These are phyloP conservation scores for Penicillium odoratum DNA, from an alignment of 495 filamentous ascomycete genomes.

Conservation along the genomic window DNA sequence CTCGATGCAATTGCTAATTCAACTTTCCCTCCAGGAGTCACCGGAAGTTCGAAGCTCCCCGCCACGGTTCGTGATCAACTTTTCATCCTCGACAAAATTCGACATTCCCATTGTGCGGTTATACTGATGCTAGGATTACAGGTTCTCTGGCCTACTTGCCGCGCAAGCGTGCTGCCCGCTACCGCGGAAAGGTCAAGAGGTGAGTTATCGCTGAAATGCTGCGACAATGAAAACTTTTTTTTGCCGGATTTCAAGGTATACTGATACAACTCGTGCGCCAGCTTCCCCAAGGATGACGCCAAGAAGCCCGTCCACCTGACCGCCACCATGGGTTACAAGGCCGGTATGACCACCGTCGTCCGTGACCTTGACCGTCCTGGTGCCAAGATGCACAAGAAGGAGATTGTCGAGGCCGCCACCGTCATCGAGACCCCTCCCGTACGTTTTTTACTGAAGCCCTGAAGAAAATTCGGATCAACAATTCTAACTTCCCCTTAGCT, in stretches of 20 bases:
- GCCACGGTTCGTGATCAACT: constrained; percentile 70
- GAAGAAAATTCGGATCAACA: background rate
- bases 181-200: constrained; percentile 98
- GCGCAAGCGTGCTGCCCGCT: constrained; percentile 92
- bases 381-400: constrained; percentile 99
- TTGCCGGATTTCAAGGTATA: constrained; percentile 29
- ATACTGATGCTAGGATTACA: constrained; percentile 40
- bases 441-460: constrained; percentile 43
- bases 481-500: constrained; percentile 59
- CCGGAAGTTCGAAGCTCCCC: constrained; percentile 89
- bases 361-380: constrained; percentile 99
- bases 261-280: constrained; percentile 47
- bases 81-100: constrained; percentile 31
- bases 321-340: constrained; percentile 99
- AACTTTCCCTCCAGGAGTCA: constrained; percentile 55
- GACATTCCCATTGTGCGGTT: constrained; percentile 27
- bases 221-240: constrained; percentile 15
- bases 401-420: constrained; percentile 98
- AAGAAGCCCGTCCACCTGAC: constrained; percentile 99
- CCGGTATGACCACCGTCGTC: constrained; percentile 99
- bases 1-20: constrained; percentile 34
- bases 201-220: constrained; percentile 43
- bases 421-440: constrained; percentile 99
- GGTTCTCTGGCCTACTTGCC: constrained; percentile 92
- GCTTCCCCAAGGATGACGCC: constrained; percentile 99